A percentile compares a stretch with the other conserved stretches of the same genome.
These are phyloP conservation scores for Magnusiomyces tetraspermus DNA, from an alignment of 1,139 yeast genomes.

Conservation along the genomic window DNA sequence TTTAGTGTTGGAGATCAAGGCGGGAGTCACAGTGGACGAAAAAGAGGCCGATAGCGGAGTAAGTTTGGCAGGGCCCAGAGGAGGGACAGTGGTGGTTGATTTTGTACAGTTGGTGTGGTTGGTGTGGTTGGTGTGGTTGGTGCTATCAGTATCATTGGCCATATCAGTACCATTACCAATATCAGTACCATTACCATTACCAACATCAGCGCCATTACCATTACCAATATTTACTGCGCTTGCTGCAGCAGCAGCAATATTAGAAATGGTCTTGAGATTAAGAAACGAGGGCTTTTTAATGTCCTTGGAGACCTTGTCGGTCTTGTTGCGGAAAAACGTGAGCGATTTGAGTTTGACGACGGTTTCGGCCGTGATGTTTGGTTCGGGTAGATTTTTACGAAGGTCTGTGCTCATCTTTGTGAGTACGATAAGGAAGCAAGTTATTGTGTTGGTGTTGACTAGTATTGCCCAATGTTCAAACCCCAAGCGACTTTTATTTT, in stretches of 20 bases:
- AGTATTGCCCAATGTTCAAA: no score
- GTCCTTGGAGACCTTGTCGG: not conserved
- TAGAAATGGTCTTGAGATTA: not conserved
- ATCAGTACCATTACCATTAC: not conserved
- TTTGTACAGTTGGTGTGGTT: no score
- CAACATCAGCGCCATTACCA: no score
- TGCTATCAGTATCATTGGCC: no score
- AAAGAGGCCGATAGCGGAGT: not conserved
- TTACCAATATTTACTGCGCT: not conserved
- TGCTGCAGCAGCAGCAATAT: no score
- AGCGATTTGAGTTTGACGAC: slow-evolving; percentile 5
- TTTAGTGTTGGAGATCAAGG: not conserved
- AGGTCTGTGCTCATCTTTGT: not conserved
- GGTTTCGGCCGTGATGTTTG: slow-evolving; percentile 9
- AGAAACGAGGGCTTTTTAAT: not conserved
- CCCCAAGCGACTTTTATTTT: no score
- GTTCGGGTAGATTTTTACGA: slow-evolving; percentile 8
- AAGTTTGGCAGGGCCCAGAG: not conserved
- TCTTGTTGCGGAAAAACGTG: slow-evolving; percentile 4
- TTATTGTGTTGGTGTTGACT: no score
- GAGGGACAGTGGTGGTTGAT: no score
- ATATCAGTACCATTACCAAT: not conserved
- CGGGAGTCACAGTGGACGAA: not conserved
- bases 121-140: no score
- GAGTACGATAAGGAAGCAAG: not conserved